phyloP scores from a whole-genome alignment of 2,329 filamentous ascomycete genomes.

The Aspergillus melleus region DNA sequence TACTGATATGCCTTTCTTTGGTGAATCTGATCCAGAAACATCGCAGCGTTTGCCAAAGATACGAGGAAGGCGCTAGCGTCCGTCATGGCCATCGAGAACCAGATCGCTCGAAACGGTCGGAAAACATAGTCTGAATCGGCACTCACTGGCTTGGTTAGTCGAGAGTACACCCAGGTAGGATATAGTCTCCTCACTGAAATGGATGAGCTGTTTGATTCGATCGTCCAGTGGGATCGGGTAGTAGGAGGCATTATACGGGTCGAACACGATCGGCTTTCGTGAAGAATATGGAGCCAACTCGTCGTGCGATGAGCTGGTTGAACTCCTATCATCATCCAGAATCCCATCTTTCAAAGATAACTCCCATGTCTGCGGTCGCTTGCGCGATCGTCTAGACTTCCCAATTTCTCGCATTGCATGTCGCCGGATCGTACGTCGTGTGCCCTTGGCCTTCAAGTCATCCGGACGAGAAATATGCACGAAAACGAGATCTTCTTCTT shows the following conservation, averaged over 20 bases:
- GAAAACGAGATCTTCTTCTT: background rate
- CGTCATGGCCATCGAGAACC: conserved; percentile 26
- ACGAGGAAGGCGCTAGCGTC: conserved; percentile 25
- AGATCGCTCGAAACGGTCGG: conserved; percentile 27
- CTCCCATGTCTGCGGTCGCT: background rate
- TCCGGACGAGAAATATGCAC: background rate
- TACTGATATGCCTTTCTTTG: conserved; percentile 18
- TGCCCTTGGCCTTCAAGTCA: background rate
- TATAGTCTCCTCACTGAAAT: background rate
- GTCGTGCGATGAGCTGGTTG: background rate
- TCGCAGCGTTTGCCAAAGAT: conserved; percentile 26
- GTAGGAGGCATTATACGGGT: background rate
- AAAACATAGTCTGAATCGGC: conserved; percentile 20
- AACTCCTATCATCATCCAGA: background rate
- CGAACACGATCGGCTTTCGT: background rate
- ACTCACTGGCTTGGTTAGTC: background rate
- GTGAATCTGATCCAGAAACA: conserved; percentile 24
- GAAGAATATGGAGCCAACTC: background rate
- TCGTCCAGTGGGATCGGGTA: background rate
- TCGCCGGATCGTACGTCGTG: background rate
- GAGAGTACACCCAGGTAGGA: background rate
- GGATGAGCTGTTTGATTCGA: background rate
- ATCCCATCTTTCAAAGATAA: background rate
- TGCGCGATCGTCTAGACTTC: background rate
- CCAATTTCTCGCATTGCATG: background rate